Conservation (phyloP, 129 eudicot species). For the Erigeron canadensis region DNA sequence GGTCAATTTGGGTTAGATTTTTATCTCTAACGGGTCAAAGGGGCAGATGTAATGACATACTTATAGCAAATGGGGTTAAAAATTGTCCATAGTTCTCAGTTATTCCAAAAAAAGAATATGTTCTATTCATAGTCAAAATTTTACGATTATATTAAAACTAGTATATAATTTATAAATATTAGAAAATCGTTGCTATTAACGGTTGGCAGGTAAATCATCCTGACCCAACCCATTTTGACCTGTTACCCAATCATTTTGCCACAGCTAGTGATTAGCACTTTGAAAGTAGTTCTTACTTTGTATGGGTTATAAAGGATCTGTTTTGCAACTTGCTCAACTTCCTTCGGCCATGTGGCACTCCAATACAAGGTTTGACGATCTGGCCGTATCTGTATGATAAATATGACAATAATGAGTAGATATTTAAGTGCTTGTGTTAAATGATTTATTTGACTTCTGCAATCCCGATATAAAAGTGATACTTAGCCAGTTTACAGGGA, state of each 20-base stretch:
- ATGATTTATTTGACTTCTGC: too few relatives aligned
- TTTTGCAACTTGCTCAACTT: conserved; percentile 84
- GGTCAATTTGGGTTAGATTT: background rate
- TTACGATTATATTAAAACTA: too few relatives aligned
- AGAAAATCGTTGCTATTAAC: too few relatives aligned
- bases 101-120: too few relatives aligned
- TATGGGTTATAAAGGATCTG: conserved; percentile 72
- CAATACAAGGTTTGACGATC: conserved; percentile 94
- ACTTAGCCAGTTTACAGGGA: background rate
- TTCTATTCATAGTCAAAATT: background rate
- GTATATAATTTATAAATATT: too few relatives aligned
- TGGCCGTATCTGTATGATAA: conserved; percentile 79
- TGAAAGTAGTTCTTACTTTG: conserved; percentile 46
- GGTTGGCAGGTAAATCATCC: too few relatives aligned
- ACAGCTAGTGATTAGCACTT: background rate
- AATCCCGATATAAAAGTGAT: too few relatives aligned
- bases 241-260: background rate
- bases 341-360: conserved; percentile 99
- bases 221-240: too few relatives aligned
- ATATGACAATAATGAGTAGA: background rate
- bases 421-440: too few relatives aligned
- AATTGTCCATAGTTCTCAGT: background rate
- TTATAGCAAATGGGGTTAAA: too few relatives aligned
- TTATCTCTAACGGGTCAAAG: background rate
- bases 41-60: background rate